Evolutionary conservation across 2,329 filamentous ascomycete species (phyloP).

Genomic region (Arthrinium puccinioides): DNA sequence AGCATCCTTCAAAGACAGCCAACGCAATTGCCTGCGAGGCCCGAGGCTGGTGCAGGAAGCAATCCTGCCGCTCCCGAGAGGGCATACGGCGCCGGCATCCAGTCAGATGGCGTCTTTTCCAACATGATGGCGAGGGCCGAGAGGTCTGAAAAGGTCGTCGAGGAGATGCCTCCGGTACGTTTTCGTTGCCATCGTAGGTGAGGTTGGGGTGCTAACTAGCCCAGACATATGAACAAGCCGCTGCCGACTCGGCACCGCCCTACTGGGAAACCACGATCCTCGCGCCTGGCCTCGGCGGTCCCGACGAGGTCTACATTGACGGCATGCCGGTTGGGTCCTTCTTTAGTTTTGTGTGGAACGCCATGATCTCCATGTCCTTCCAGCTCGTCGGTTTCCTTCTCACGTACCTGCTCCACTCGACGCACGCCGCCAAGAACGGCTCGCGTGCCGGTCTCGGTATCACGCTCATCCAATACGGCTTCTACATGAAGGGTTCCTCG

Average conservation of each 20-base stretch:
- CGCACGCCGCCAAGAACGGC: slow-evolving; percentile 95
- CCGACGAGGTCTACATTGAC: slow-evolving; percentile 94
- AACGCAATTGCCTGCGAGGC: slow-evolving; percentile 10
- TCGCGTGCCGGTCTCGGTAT: slow-evolving; percentile 91
- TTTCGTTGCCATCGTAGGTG: background rate
- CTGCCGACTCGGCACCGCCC: slow-evolving; percentile 88
- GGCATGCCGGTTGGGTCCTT: slow-evolving; percentile 86
- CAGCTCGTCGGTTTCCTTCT: slow-evolving; percentile 93
- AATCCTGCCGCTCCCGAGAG: slow-evolving; percentile 31
- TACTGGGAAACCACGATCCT: slow-evolving; percentile 99
- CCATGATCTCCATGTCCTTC: slow-evolving; percentile 96
- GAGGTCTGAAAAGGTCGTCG: slow-evolving; percentile 63
- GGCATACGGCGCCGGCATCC: slow-evolving; percentile 66
- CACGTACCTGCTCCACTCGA: slow-evolving; percentile 95
- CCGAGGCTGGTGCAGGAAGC: slow-evolving; percentile 26
- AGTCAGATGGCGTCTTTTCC: slow-evolving; percentile 91
- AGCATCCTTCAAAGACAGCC: slow-evolving; percentile 6
- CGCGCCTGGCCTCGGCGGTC: slow-evolving; percentile 80
- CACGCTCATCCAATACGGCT: slow-evolving; percentile 92
- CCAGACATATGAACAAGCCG: slow-evolving; percentile 96
- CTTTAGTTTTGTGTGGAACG: slow-evolving; percentile 86
- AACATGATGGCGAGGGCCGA: slow-evolving; percentile 91
- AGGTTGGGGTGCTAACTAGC: background rate
- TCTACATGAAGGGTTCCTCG: slow-evolving; percentile 74
- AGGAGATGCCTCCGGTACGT: slow-evolving; percentile 89